Base-by-base conservation (phyloP, 176 grass and related monocot species). In the Bonia amplexicaulis region DNA sequence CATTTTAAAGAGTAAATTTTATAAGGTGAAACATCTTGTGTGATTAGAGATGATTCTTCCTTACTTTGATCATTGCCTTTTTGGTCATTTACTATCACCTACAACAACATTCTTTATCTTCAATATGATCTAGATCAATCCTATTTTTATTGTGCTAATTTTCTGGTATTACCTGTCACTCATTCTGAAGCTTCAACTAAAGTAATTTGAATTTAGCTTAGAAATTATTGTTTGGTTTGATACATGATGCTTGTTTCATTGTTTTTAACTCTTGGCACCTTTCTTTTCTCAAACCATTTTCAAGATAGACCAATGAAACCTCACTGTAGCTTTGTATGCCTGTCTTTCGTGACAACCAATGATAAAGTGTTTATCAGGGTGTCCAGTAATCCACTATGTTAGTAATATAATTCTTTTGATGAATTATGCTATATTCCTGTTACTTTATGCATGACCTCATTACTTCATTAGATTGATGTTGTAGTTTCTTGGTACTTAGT, bases 1-100 rank as follows among this genome's bases (percentile, higher is more conserved):
- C 71, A 98, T 98, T 85, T 82, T 85, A 73, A 95, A 98, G 84
- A 98, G 96, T 87, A 98, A 98, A 95, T 98, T 87, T 89, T 98
- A 90, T 88, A 95, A 98, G 96, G 93, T 95, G 23, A 67, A 85
- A 51, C 23, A 39, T 78, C 26, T 22, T 59, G 14, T 66, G 25
- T 45, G 58, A 31, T 54, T 73, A 73, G 13, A 15, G 37, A 14
- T 22, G 16, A 26, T 69, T 65, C n/a, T 9, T 20, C 27, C 16
- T 27, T 63, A 46, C 45, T 63, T 57, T 27, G 31, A 5, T 71
- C 23, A 29, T 46, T 73, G 29, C 19, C 71, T 55, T 55, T 90
- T 41, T 79, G 16, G 11, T 62, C 57, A 25, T 37, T 16, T 41
- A 12, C 6, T 35, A 67, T 90, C 61, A 78, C 15, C 12, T 82